Base-by-base conservation (phyloP, 2,329 filamentous ascomycete species). In the Xylaria hypoxylon region DNA sequence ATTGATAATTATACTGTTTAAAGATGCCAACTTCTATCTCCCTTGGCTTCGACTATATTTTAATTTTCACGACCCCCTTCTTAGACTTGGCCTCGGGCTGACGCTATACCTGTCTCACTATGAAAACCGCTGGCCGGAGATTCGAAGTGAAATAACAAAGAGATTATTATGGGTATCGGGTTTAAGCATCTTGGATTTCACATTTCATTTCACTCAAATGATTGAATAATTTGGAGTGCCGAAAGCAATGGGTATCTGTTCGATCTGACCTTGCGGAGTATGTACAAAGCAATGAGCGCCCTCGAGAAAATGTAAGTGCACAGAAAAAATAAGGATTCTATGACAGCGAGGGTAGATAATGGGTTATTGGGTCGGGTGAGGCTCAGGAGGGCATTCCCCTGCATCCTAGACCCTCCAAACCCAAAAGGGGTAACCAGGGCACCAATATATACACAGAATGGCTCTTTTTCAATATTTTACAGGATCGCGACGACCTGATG, bases 371-470 rank as follows among this genome's bases (percentile, higher is more conserved):
- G 56, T 59, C 17, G n/a, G 38, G 19, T 1, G 28, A 44, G 33
- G 47, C 22, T 19, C 24, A 33, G 35, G 22, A 40, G 35, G 24
- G 19, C 28, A 26, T 15, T 38, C 35, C 35, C 35, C 42, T 55
- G 19, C 33, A 42, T 42, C 35, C 38, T 38, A 53, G 13, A 47
- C 10, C 44, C 13, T 55, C 50, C 59, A 24, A 28, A 42, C 28
- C 38, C 50, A n/a, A 38, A 55, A 40, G 28, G 3, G 45, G 42
- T 24, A 48, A 62, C 59, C 31, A 63, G 52, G 60, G 52, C 45
- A 57, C 60, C 60, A 63, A 63, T 63, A 57, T 63, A 57, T 63
- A 63, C 60, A 63, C 44, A 63, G 60, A 63, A 63, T 51, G 26
- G 52, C 52, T 63, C 52, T 50, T 62, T 42, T 56, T 28, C 51